These are phyloP conservation scores for Aspergillus heteromorphus DNA, from an alignment of 495 filamentous ascomycete genomes.

Conservation along the genomic window DNA sequence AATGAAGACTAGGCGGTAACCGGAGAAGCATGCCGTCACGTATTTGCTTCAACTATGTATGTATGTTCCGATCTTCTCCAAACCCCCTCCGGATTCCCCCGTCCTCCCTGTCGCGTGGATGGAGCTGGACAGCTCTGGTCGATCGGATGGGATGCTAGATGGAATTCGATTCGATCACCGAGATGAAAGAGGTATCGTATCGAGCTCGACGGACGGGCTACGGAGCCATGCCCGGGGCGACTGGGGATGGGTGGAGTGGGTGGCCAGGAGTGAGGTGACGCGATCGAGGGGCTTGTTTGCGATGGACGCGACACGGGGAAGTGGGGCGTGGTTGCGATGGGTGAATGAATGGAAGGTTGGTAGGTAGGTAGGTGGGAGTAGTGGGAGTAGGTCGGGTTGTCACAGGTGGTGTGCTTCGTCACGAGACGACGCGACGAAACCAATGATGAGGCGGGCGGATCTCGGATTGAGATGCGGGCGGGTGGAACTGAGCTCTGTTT, in stretches of 20 bases:
- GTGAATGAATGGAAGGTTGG: not conserved
- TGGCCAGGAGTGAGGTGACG: not conserved
- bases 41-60: no score
- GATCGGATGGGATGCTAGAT: not conserved
- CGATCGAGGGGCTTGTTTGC: not conserved
- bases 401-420: not conserved
- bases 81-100: slow-evolving; percentile 9
- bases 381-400: not conserved
- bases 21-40: slow-evolving; percentile 44
- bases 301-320: not conserved
- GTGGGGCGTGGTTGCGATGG: not conserved
- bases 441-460: not conserved
- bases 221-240: slow-evolving; percentile 31
- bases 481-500: not conserved
- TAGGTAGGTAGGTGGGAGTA: no score
- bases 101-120: not conserved
- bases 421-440: slow-evolving; percentile 1
- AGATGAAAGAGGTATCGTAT: slow-evolving; percentile 4
- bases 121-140: not conserved
- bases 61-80: slow-evolving; percentile 5
- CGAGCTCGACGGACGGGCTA: slow-evolving; percentile 23
- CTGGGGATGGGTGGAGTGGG: not conserved
- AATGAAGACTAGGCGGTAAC: slow-evolving; percentile 61
- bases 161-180: slow-evolving; percentile 24
- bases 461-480: not conserved